Percentiles rank a stretch among this genome's conserved stretches.
phyloP scores from a whole-genome alignment of 108 stramenopile species.

The Cyclostephanos invisitatus region DNA sequence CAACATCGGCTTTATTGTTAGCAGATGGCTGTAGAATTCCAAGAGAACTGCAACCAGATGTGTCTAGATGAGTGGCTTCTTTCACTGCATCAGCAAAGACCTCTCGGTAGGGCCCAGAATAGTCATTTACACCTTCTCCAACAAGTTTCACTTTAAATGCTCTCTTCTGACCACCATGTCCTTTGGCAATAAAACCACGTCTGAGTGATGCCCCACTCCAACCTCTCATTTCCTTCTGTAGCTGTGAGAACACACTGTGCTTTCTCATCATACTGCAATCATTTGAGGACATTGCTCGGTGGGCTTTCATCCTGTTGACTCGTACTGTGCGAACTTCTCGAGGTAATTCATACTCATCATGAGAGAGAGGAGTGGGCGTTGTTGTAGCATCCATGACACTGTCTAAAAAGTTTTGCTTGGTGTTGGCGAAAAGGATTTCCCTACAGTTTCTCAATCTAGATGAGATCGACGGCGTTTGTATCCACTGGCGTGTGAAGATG shows the following conservation, averaged over 20 bases:
- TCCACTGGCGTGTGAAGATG: conserved; percentile 49
- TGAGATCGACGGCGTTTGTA: conserved; percentile 61
- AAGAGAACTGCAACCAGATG: conserved; percentile 54
- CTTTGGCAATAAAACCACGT: conserved; percentile 90
- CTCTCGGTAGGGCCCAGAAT: conserved; percentile 97
- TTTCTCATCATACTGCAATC: conserved; percentile 62
- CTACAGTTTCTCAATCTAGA: conserved; percentile 51
- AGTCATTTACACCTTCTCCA: conserved; percentile 98
- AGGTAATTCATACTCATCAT: conserved; percentile 97
- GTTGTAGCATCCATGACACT: conserved; percentile 83
- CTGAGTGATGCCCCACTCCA: conserved; percentile 92
- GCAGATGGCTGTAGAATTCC: conserved; percentile 81
- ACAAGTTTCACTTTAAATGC: conserved; percentile 97
- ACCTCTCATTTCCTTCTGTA: conserved; percentile 84
- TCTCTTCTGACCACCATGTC: conserved; percentile 96
- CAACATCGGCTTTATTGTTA: conserved; percentile 68
- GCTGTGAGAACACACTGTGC: conserved; percentile 91
- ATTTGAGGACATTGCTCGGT: conserved; percentile 56
- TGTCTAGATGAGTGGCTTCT: conserved; percentile 70
- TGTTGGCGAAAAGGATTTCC: conserved; percentile 66
- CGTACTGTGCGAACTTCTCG: conserved; percentile 90
- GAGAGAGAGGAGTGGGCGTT: conserved; percentile 90
- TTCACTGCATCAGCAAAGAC: conserved; percentile 90
- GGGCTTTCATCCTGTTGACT: conserved; percentile 88
- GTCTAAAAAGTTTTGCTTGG: conserved; percentile 76